phyloP scores from a whole-genome alignment of 2,329 filamentous ascomycete species.

The Aspergillus tanneri region DNA sequence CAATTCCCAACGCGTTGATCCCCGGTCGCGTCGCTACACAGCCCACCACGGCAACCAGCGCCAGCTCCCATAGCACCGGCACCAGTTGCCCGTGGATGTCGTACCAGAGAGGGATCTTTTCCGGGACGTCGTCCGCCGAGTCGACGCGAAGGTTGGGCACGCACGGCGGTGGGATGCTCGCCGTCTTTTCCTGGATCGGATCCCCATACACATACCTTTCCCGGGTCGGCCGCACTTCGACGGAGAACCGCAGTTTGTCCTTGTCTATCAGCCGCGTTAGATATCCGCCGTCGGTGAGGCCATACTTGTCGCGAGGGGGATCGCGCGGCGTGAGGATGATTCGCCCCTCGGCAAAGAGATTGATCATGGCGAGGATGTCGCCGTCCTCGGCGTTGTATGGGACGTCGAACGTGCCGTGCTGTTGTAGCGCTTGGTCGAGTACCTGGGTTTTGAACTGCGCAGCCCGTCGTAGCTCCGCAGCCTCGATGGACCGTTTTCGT shows the following conservation, averaged over 20 bases:
- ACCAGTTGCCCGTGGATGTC: slow-evolving; percentile 47
- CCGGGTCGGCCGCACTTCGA: slow-evolving; percentile 40
- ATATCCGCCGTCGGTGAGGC: slow-evolving; percentile 49
- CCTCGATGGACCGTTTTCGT: slow-evolving; percentile 42
- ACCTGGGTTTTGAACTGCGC: slow-evolving; percentile 43
- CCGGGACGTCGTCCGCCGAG: slow-evolving; percentile 12
- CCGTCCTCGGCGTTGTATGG: slow-evolving; percentile 44
- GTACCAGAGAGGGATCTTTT: slow-evolving; percentile 48
- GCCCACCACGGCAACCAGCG: slow-evolving; percentile 43
- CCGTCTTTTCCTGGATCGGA: slow-evolving; percentile 27
- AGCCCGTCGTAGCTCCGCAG: slow-evolving; percentile 42
- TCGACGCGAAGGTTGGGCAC: slow-evolving; percentile 12
- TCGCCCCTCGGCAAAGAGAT: slow-evolving; percentile 39
- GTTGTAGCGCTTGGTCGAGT: slow-evolving; percentile 42
- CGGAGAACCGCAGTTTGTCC: slow-evolving; percentile 41
- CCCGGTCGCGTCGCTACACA: slow-evolving; percentile 45
- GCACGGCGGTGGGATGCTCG: slow-evolving; percentile 27
- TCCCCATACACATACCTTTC: slow-evolving; percentile 43
- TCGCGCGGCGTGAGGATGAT: slow-evolving; percentile 40
- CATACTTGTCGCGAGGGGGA: slow-evolving; percentile 46
- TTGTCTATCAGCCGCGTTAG: slow-evolving; percentile 49
- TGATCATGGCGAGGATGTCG: slow-evolving; percentile 44
- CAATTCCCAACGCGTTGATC: slow-evolving; percentile 35
- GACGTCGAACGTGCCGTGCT: slow-evolving; percentile 31
- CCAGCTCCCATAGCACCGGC: slow-evolving; percentile 43